A percentile compares a stretch with the other conserved stretches of the same genome.
Conservation (phyloP, 495 filamentous ascomycete species). For the Xylaria palmicola region DNA sequence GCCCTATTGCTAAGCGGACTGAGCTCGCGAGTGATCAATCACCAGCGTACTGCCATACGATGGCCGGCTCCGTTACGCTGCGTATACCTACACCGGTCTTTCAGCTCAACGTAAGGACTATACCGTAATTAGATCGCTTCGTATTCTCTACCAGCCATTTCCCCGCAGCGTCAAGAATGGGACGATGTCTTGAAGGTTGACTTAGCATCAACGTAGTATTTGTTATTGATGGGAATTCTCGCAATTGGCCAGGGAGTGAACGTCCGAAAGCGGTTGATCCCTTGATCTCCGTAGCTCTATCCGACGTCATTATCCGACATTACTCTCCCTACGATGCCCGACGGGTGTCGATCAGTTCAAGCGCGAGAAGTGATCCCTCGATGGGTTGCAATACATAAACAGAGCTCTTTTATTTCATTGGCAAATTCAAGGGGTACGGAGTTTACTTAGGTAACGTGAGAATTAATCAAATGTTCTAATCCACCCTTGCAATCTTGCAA, state of each 20-base stretch:
- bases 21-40: background rate
- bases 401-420: slow-evolving; percentile 1
- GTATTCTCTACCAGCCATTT: background rate
- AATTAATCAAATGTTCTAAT: too few relatives aligned
- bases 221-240: background rate
- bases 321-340: too few relatives aligned
- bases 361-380: background rate
- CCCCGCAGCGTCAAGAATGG: background rate
- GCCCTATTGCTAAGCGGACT: background rate
- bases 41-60: too few relatives aligned
- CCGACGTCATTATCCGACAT: too few relatives aligned
- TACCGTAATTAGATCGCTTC: background rate
- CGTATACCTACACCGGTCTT: background rate
- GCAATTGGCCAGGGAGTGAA: background rate
- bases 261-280: too few relatives aligned
- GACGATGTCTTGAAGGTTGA: background rate
- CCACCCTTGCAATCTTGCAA: background rate
- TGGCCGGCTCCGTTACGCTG: background rate
- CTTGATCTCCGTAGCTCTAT: too few relatives aligned
- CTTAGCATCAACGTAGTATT: background rate
- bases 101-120: background rate
- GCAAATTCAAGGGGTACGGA: background rate
- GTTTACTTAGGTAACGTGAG: slow-evolving; percentile 7
- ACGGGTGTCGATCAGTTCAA: background rate
- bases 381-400: too few relatives aligned